phyloP scores from a whole-genome alignment of 192 early-diverging fungal genomes.

The Funneliformis geosporum region DNA sequence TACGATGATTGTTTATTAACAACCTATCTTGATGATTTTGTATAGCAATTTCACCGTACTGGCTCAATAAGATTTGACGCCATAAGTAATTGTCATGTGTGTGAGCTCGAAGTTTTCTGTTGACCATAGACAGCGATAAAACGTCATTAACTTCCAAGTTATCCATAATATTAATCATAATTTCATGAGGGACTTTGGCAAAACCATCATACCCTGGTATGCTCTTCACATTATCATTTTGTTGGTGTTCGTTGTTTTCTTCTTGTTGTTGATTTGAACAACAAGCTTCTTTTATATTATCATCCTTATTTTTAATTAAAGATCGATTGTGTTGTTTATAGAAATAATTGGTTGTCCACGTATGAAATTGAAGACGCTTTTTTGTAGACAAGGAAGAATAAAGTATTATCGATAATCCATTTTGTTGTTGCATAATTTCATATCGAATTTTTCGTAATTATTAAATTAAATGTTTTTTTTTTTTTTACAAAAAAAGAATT shows the following conservation, averaged over 20 bases:
- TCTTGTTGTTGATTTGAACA: background rate
- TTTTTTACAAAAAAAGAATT: too few relatives aligned
- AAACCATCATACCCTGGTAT: background rate
- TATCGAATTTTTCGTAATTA: too few relatives aligned
- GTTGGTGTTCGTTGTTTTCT: background rate
- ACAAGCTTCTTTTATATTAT: background rate
- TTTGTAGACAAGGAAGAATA: background rate
- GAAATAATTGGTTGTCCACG: background rate
- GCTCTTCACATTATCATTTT: background rate
- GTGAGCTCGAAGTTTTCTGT: conserved; percentile 12
- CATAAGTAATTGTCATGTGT: conserved; percentile 19
- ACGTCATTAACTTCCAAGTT: conserved; percentile 2
- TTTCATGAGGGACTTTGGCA: conserved; percentile 11
- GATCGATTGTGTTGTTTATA: background rate
- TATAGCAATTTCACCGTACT: background rate
- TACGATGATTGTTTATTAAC: background rate
- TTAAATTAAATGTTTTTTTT: too few relatives aligned
- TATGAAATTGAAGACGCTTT: background rate
- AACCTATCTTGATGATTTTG: background rate
- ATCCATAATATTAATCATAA: conserved; percentile 21
- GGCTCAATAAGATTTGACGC: background rate
- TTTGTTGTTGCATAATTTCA: background rate
- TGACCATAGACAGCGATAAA: conserved; percentile 8
- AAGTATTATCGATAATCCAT: conserved; percentile 2
- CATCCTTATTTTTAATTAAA: background rate